A percentile compares a stretch with the other conserved stretches of the same genome.
phyloP scores from a whole-genome alignment of 441 rosid species.

The Capsella rubella region DNA sequence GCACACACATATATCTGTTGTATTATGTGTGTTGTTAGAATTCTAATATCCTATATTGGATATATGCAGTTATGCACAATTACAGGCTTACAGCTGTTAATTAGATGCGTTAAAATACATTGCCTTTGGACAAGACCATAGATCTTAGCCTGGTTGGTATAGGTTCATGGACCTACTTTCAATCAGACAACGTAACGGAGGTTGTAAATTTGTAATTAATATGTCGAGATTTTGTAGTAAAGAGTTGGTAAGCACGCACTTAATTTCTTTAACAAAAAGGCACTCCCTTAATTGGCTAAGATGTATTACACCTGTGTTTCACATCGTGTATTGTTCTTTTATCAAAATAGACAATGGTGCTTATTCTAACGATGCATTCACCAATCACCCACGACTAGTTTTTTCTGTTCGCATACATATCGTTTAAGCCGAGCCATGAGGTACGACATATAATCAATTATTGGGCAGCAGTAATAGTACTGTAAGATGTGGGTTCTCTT shows the following conservation, averaged over 20 bases:
- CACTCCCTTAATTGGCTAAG: slow-evolving; percentile 19
- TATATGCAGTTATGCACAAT: background rate
- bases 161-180: slow-evolving; percentile 36
- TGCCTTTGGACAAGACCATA: background rate
- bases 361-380: background rate
- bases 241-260: slow-evolving; percentile 33
- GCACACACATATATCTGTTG: background rate
- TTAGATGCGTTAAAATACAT: background rate
- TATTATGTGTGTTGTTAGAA: slow-evolving; percentile 5
- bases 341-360: too few species aligned
- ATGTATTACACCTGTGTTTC: background rate
- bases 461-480: background rate
- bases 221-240: slow-evolving; percentile 16
- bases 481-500: background rate
- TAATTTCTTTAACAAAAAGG: slow-evolving; percentile 4
- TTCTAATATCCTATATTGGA: background rate
- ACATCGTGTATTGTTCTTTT: background rate
- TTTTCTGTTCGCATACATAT: slow-evolving; percentile 3
- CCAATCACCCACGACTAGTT: background rate
- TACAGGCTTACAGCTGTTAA: background rate
- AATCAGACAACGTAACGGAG: slow-evolving; percentile 9
- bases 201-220: background rate
- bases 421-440: slow-evolving; percentile 13
- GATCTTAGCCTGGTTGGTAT: slow-evolving; percentile 22
- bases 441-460: slow-evolving; percentile 24